phyloP scores from a whole-genome alignment of 257 asterid genomes.

The Penstemon davidsonii region DNA sequence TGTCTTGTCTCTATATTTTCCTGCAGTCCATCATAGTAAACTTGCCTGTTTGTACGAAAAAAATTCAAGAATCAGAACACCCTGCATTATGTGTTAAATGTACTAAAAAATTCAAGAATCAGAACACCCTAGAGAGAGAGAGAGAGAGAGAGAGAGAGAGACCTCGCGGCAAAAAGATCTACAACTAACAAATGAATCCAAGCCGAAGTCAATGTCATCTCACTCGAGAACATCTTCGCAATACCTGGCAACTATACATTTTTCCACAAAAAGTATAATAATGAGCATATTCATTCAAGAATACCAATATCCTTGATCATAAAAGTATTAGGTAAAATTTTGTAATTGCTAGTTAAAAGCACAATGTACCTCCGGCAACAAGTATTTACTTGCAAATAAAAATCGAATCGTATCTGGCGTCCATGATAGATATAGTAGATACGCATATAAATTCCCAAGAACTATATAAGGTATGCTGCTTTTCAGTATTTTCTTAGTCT shows the following conservation, averaged over 20 bases:
- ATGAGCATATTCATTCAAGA: background rate
- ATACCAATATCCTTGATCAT: background rate
- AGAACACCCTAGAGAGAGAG: too few species aligned
- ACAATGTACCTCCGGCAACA: slow-evolving; percentile 77
- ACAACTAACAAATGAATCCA: slow-evolving; percentile 89
- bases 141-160: slow-evolving; percentile 17
- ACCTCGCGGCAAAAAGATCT: slow-evolving; percentile 95
- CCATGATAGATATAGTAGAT: slow-evolving; percentile 77
- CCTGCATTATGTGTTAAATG: too few species aligned
- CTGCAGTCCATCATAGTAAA: slow-evolving; percentile 74
- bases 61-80: too few species aligned
- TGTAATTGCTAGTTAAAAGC: background rate
- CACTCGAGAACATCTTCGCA: slow-evolving; percentile 82
- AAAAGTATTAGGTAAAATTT: background rate
- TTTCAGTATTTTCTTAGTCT: slow-evolving; percentile 66
- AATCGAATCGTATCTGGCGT: slow-evolving; percentile 68
- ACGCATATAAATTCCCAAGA: slow-evolving; percentile 70
- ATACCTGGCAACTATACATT: slow-evolving; percentile 63
- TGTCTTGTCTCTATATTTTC: slow-evolving; percentile 73
- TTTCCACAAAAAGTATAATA: background rate
- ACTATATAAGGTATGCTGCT: slow-evolving; percentile 62
- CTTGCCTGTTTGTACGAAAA: slow-evolving; percentile 52
- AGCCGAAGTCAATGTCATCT: slow-evolving; percentile 87
- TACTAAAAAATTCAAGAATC: background rate
- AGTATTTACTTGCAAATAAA: slow-evolving; percentile 77